Base-by-base conservation (phyloP, 2,329 filamentous ascomycete genomes). In the Orbilia quercus region DNA sequence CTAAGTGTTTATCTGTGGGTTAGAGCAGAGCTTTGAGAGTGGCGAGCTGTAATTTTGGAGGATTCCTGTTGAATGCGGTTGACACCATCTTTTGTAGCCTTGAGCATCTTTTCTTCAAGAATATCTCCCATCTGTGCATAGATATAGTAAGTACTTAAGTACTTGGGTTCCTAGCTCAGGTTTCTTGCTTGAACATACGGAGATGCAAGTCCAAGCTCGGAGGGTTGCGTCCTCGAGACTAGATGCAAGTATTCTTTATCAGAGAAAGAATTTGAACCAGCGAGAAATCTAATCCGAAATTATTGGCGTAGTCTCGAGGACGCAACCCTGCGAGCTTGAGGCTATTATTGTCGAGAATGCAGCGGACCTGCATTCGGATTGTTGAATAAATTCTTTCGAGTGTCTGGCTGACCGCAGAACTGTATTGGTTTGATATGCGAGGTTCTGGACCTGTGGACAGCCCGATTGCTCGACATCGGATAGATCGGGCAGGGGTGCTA, bases 381-480 rank as follows among this genome's bases (percentile, higher is more conserved):
- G 23, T 23, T 36, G 25, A 14, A 4, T 34, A 40, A 40, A 20
- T 51, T 36, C 48, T 51, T 51, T 22, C n/a, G n/a, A 45, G n/a
- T 2, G 23, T 51, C 25, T 25, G 48, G 48, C 23, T 51, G 48
- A 51, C 48, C 25, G 28, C 48, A 51, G 22, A 4, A 22, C 28
- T 23, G 45, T 12, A 20, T 23, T 48, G 20, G 45, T 12, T 34
- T 40, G 36, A 36, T 34, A 51, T 51, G 25, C 11, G 34, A 31
- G 44, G 51, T 66, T 66, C 51, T 66, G 44, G 62, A 45, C 31
- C n/a, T 28, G 62, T 66, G 22, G 53, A 57, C 7, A 38, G 12
- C 42, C 9, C 14, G 48, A 16, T 34, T 25, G n/a, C 38, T 36
- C 16, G 16, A 14, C 36, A 48, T 50, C 31, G 20, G 44, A 5